Evolutionary conservation across 2,329 filamentous ascomycete genomes (phyloP), one percentile per base, ranked within the genome.

Genomic region (Botryotinia convoluta): DNA sequence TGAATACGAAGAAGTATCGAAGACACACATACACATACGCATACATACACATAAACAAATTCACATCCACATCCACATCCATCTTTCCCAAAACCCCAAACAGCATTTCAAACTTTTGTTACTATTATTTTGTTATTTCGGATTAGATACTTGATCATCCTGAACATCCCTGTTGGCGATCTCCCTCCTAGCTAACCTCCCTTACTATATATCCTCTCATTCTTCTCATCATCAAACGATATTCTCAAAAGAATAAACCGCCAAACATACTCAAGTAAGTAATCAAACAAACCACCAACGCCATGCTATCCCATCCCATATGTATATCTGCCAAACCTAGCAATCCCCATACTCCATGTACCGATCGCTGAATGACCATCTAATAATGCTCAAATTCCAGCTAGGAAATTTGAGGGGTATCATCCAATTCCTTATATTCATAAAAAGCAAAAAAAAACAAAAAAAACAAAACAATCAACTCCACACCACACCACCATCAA

Each of bases 301-400:
- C 63, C 63, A n/a, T 67, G 32, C 22, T 51, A 37, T 51, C 32
- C 63, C 63, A 37, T 51, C 32, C 63, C 44, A 37, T 65, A 26
- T 65, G 22, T 65, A 35, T 48, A 14, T 44, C 12, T 32, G 32
- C 29, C 42, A 32, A 6, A 3, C 29, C 62, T 9, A 67, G 26
- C 26, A 45, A 35, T 37, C 39, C 59, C 63, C 32, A 37, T 51
- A 32, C 44, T 51, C 63, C 44, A 29, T 29, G 26, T 51, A n/a
- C 48, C 48, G 10, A 51, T 51, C 26, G 48, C 22, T 51, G 63
- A 51, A 67, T 51, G 63, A 51, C 63, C 44, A 67, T 67, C 44
- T 67, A 51, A 67, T 67, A 67, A 67, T 67, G 63, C 63, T 44
- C 63, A 67, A 51, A n/a, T 51, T 12, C 8, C 29, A 45, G 18